Conservation (phyloP, 331 rosid genomes). For the Saraca asoca region DNA sequence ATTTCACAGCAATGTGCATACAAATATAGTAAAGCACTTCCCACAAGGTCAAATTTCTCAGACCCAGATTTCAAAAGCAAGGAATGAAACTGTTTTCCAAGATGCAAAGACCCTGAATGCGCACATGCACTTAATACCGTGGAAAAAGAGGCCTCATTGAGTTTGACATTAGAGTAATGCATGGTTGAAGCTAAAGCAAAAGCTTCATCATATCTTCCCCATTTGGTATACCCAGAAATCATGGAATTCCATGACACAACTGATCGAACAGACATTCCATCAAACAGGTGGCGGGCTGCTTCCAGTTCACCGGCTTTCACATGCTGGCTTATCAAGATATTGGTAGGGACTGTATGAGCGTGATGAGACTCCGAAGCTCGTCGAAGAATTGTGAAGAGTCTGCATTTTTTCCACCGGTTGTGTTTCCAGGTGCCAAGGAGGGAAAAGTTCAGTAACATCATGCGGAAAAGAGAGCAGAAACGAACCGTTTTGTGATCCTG, state of each 20-base stretch:
- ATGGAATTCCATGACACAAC: slow-evolving; percentile 73
- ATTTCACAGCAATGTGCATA: slow-evolving; percentile 48
- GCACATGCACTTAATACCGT: slow-evolving; percentile 57
- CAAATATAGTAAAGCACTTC: slow-evolving; percentile 59
- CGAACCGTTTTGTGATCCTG: neutral
- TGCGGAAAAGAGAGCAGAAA: slow-evolving; percentile 13
- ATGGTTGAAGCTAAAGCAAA: slow-evolving; percentile 51
- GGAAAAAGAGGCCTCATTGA: slow-evolving; percentile 60
- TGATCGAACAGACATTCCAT: slow-evolving; percentile 61
- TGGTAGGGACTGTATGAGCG: slow-evolving; percentile 45
- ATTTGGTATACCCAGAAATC: slow-evolving; percentile 69
- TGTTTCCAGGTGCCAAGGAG: slow-evolving; percentile 45
- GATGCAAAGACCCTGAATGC: slow-evolving; percentile 46
- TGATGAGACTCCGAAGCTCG: slow-evolving; percentile 32
- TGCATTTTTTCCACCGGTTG: slow-evolving; percentile 35
- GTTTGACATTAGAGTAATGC: slow-evolving; percentile 49
- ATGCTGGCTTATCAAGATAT: slow-evolving; percentile 39
- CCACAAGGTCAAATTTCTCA: slow-evolving; percentile 55
- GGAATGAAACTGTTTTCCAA: slow-evolving; percentile 67
- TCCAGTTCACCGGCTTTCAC: slow-evolving; percentile 50
- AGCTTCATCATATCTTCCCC: slow-evolving; percentile 55
- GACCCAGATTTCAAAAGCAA: slow-evolving; percentile 59
- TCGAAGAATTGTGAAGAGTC: slow-evolving; percentile 44
- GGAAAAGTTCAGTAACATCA: slow-evolving; percentile 23
- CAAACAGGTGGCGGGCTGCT: slow-evolving; percentile 58